Evolutionary conservation across 257 asterid species (phyloP), one percentile per base, ranked within the genome.

Genomic region (Linderniella brevidens): DNA sequence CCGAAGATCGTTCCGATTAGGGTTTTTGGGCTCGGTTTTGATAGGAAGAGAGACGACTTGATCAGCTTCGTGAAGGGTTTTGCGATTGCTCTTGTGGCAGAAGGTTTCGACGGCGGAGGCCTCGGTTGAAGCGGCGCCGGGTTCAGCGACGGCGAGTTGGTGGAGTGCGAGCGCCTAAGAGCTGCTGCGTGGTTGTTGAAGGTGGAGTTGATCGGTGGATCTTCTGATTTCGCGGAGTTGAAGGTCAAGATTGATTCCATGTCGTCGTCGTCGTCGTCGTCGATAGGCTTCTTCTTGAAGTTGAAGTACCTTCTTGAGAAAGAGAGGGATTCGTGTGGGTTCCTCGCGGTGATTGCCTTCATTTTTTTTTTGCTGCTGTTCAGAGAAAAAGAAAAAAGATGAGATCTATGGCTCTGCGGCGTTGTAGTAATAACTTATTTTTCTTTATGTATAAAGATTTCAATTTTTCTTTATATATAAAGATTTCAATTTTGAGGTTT

Each of bases 1-100:
- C 97, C 97, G 59, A 87, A 87, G 1, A 87, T 79, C 5, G 97
- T 87, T 1, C 85, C 93, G 0, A 83, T 74, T 0, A 82, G 77
- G 32, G 6, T 25, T 6, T 25, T 25, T 25, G 32, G 3, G 6
- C 32, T 25, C 32, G 32, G 32, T 6, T 25, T 25, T 25, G 32
- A 3, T 25, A 25, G 32, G 32, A 25, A 25, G 32, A 25, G 32
- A 25, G 32, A 25, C 32, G 32, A 25, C 32, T 25, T 25, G 3
- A 25, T 2, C 32, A 25, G 32, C 32, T 25, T 25, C 32, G 32
- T 25, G 32, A 25, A 25, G 32, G 32, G 32, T 25, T 25, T 25
- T 6, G 32, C 6, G 32, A 25, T 25, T 25, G 32, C 6, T 25
- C 32, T 25, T 25, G 32, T 2, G 32, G 32, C 32, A 6, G n/a